These are phyloP conservation scores for Lathyrus oleraceus DNA, from an alignment of 306 rosid species.

Conservation along the genomic window DNA sequence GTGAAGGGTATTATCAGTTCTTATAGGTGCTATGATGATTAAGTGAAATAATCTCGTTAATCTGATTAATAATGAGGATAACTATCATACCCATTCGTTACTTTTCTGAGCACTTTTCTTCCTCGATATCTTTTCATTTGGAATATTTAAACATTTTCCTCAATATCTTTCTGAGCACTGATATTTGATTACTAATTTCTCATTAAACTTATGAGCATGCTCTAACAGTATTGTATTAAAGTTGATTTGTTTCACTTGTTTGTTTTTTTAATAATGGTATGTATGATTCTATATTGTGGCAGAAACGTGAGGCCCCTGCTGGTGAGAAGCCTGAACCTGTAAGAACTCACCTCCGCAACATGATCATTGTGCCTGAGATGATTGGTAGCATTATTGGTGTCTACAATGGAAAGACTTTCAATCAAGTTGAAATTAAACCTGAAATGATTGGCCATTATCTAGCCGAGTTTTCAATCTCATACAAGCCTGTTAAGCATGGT, in stretches of 20 bases:
- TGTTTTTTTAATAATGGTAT: neutral
- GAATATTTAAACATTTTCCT: neutral
- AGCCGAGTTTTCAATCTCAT: conserved; percentile 90
- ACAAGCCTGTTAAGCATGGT: conserved; percentile 97
- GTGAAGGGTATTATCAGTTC: too few relatives aligned
- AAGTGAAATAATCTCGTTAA: conserved; percentile 15
- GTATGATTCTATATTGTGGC: conserved; percentile 17
- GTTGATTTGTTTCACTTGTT: neutral
- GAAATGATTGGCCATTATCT: conserved; percentile 76
- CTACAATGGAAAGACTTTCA: conserved; percentile 53
- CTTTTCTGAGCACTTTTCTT: neutral
- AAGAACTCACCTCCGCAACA: conserved; percentile 77
- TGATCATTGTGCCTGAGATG: conserved; percentile 58
- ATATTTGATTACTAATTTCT: neutral
- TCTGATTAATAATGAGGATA: conserved; percentile 8
- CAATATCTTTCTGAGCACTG: too few relatives aligned
- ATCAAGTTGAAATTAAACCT: conserved; percentile 57
- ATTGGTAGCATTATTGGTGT: conserved; percentile 50
- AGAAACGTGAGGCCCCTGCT: conserved; percentile 89
- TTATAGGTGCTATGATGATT: neutral
- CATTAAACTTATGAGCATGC: neutral
- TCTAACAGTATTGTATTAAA: neutral
- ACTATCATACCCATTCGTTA: conserved; percentile 9
- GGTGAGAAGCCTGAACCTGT: conserved; percentile 97
- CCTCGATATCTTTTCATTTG: neutral